Evolutionary conservation across 2,329 filamentous ascomycete species (phyloP), one percentile per base, ranked within the genome.

Genomic region (Phialophora expanda): DNA sequence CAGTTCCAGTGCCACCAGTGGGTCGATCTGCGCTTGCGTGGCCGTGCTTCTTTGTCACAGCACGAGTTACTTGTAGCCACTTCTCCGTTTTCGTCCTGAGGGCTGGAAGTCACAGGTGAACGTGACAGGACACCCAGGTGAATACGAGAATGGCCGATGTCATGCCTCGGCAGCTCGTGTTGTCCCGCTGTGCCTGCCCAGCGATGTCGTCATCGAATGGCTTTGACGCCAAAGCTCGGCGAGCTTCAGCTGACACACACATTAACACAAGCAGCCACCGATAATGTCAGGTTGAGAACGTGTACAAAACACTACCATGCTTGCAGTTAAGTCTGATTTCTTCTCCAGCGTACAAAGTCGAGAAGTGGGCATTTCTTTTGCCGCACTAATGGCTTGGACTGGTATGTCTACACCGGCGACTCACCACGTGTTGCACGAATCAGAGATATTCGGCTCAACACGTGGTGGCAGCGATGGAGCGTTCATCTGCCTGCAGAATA

Each of bases 381-480:
- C 38, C n/a, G 38, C 38, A 44, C 38, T 44, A 44, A 44, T n/a
- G 38, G 38, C 38, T 44, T 44, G 17, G 38, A 17, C 38, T 44
- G 38, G n/a, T 44, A 7, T 44, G 38, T 44, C 17, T 44, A 44
- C 38, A 44, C 17, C 38, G 17, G 38, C 17, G 20, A 44, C 20
- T 44, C 38, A 44, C 38, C 14, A 8, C 14, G 14, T 41, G 38
- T 41, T 41, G 38, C 61, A 64, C 61, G 61, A 64, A 64, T 64
- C 61, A 64, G 41, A 28, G 32, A 51, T 22, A 53, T 58, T 51
- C 44, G 30, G 57, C 30, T 32, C 11, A n/a, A 64, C 65, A 66
- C 65, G 65, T 66, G 65, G 56, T 22, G 34, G 5, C 1, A n/a
- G 38, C 24, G 17, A 48, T 22, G 44, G 17, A 53, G 20, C 32